Percentiles rank a stretch among this genome's conserved stretches.
These are phyloP conservation scores for Ganoderma lingzhi DNA, from an alignment of 1,284 basidiomycete species.

Conservation along the genomic window DNA sequence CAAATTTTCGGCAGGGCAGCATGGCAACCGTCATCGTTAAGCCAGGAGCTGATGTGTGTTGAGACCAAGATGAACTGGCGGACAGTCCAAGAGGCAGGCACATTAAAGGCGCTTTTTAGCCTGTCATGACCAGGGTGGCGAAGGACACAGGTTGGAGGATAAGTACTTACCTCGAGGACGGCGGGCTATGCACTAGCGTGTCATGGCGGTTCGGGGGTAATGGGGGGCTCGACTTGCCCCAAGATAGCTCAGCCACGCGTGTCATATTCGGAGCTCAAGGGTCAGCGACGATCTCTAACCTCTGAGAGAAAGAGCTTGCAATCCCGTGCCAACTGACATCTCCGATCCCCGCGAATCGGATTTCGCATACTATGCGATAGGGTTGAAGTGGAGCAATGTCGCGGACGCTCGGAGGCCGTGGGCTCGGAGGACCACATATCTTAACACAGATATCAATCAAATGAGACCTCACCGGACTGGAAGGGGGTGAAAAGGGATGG, in stretches of 20 bases:
- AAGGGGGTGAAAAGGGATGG: background rate
- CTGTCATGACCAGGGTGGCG: background rate
- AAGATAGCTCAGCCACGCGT: background rate
- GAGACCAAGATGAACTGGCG: background rate
- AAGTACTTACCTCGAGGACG: slow-evolving; percentile 4
- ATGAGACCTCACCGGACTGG: background rate
- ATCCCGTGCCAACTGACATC: background rate
- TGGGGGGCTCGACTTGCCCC: background rate
- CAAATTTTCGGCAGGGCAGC: background rate
- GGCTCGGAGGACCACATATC: background rate
- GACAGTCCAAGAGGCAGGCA: background rate
- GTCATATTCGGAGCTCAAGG: background rate
- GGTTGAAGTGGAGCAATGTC: background rate
- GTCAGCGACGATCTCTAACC: no score
- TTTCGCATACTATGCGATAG: background rate
- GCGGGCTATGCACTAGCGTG: background rate
- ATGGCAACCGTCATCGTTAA: background rate
- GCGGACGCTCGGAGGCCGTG: background rate
- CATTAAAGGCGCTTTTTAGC: background rate
- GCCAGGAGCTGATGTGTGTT: background rate
- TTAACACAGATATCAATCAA: background rate
- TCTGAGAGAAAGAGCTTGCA: background rate
- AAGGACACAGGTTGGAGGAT: background rate
- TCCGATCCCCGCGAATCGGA: background rate
- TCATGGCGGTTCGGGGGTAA: background rate